Evolutionary conservation across 306 rosid species (phyloP), one percentile per base, ranked within the genome.

Genomic region (Cyclanthera cordifolia): DNA sequence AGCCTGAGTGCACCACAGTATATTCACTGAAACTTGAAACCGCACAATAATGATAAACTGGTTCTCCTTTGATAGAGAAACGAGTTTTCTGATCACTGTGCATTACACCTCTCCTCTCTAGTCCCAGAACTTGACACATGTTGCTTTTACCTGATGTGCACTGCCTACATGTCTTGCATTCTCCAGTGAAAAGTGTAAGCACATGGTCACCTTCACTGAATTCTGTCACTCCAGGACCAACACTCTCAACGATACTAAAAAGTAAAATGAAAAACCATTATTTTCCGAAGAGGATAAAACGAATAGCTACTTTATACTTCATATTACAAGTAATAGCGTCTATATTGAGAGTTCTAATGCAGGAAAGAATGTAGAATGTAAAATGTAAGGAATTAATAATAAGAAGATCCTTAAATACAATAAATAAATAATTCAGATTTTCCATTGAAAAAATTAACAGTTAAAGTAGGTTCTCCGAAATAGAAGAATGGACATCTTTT

Each of bases 21-120:
- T 93, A 93, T 71, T 89, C 95, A 47, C 96, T 89, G 84, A 93
- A 93, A 82, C 98, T 93, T 65, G 98, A 93, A 76, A 93, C 96
- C 2, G 88, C 98, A 75, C 96, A 93, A 80, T 89, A 93, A 72
- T 93, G 98, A 77, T 84, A 93, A 65, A 93, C 14, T 15, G 95
- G 95, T 71, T 82, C 82, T 73, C 96, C 95, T 70, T 86, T 87
- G 71, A 89, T 41, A n/a, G 86, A 79, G 79, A 93, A 93, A 58
- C 98, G 87, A 1, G 98, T 93, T 80, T 75, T 86, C 76, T 85
- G 95, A 84, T 93, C 98, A 49, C 95, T 84, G 67, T 89, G 98
- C 98, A 93, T 93, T 58, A 89, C 53, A 58, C 98, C 98, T 69
- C 76, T 86, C 72, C 96, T 79, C 79, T 89, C 96, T 80, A 93